Evolutionary conservation across 2,329 filamentous ascomycete species (phyloP).

Genomic region (Stagonosporopsis rhizophila): DNA sequence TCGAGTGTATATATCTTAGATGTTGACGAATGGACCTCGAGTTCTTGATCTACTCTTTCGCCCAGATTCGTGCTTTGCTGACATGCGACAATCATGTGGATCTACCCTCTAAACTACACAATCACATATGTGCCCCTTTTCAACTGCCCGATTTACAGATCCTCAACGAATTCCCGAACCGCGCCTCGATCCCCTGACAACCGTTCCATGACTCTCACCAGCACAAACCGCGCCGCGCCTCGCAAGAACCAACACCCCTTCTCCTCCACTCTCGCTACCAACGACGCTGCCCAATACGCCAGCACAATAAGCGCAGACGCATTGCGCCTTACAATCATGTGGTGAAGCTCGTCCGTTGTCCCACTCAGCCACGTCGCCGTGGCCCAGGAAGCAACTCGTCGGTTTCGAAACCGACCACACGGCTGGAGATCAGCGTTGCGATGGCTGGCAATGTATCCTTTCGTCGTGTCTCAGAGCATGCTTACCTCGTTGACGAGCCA

Average conservation of each 20-base stretch:
- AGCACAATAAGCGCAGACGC: conserved; percentile 35
- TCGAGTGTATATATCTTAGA: conserved; percentile 21
- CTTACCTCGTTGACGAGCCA: not conserved
- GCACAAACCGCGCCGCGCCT: not conserved
- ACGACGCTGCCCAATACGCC: conserved; percentile 30
- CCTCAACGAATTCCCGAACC: not conserved
- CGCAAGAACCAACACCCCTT: conserved; percentile 8
- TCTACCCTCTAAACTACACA: too few relatives aligned
- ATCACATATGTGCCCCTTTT: too few relatives aligned
- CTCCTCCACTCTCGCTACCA: conserved; percentile 22
- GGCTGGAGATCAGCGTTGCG: conserved; percentile 11
- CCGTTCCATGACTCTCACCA: not conserved
- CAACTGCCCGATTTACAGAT: not conserved
- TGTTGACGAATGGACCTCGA: conserved; percentile 8
- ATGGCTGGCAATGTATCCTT: not conserved
- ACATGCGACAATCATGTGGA: too few relatives aligned
- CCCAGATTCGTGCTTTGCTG: not conserved
- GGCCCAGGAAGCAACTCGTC: conserved; percentile 21
- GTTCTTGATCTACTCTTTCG: not conserved
- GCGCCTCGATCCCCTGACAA: not conserved
- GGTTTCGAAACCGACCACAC: conserved; percentile 22
- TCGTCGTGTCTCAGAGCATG: not conserved
- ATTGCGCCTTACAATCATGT: conserved; percentile 22
- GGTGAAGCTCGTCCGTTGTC: conserved; percentile 26
- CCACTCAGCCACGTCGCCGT: conserved; percentile 32